Base-by-base conservation (phyloP, 208 protist genomes). In the Crithidia thermophila region DNA sequence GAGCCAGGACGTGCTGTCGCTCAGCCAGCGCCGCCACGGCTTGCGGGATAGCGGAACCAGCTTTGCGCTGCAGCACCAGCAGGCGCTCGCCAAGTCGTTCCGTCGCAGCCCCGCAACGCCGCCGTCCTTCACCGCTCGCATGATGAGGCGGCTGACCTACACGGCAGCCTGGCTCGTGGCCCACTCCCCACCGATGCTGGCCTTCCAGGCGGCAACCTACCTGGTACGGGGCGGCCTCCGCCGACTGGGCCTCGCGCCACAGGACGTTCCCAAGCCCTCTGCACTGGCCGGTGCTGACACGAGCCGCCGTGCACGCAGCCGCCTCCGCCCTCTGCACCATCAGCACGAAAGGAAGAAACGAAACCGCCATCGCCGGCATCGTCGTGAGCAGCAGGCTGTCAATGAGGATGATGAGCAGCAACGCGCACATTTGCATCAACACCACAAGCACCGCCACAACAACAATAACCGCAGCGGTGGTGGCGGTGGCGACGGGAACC, bases 31-130 rank as follows among this genome's bases (percentile, higher is more conserved):
- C 9, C 49, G 28, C 10, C 11, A 4, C 23, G 36, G 40, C 40
- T 8, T 18, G 45, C 16, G 45, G 20, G 23, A 6, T 18, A 20
- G 13, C 7, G 7, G 13, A 7, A 53, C 27, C 47, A 53, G 7
- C 47, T 20, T 1, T 11, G n/a, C 27, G 5, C 11, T 36, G 4
- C 21, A n/a, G 16, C 58, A 64, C 5, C 58, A 51, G 31, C 43
- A 39, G 30, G n/a, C 58, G 7, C 8, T 51, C n/a, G 30, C 11
- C 30, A 64, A 53, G 31, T 53, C 45, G 18, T 53, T 64, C 20
- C 9, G 40, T 4, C 27, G 58, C 3, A 20, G 27, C 6, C n/a
- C 58, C 7, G 4, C 28, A 4, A 42, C n/a, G 7, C 34, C 34
- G 23, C 18, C 52, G 36, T 45, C 45, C 0, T 27, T 49, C 21